Conservation (phyloP, 2,329 filamentous ascomycete genomes). For the Xylariaceae sp. region DNA sequence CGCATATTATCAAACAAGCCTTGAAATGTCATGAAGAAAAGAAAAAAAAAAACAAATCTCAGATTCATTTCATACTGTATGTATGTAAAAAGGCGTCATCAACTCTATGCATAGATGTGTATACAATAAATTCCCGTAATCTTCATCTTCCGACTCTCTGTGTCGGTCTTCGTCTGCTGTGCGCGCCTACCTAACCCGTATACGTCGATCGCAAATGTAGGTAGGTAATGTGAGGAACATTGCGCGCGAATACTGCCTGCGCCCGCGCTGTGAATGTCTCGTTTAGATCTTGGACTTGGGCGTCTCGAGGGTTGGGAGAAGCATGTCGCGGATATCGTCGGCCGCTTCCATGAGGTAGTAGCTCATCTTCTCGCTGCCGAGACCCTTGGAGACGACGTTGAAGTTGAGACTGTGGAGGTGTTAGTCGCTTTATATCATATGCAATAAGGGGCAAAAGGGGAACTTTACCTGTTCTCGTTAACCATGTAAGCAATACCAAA, state of each 20-base stretch:
- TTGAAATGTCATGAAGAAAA: too few relatives aligned
- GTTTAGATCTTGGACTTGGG: slow-evolving; percentile 82
- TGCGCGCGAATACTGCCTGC: not conserved
- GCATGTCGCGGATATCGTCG: slow-evolving; percentile 78
- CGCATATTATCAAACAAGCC: too few relatives aligned
- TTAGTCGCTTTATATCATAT: slow-evolving; percentile 18
- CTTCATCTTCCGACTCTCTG: not conserved
- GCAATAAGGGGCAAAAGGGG: not conserved
- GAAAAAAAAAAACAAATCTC: not conserved
- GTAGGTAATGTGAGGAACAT: not conserved
- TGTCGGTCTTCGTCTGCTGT: not conserved
- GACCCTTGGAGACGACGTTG: slow-evolving; percentile 90
- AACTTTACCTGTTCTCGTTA: slow-evolving; percentile 81
- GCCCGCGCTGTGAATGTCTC: not conserved
- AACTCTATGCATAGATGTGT: not conserved
- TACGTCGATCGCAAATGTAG: not conserved
- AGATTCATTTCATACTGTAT: not conserved
- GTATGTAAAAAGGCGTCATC: not conserved
- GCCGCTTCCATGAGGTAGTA: slow-evolving; percentile 94
- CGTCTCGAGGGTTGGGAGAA: slow-evolving; percentile 71
- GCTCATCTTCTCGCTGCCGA: slow-evolving; percentile 83
- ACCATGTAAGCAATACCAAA: slow-evolving; percentile 99
- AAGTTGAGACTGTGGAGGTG: slow-evolving; percentile 76
- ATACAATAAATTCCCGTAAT: not conserved
- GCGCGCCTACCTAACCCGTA: not conserved